phyloP scores from a whole-genome alignment of 2,329 filamentous ascomycete species.

The Trichophyton equinum region DNA sequence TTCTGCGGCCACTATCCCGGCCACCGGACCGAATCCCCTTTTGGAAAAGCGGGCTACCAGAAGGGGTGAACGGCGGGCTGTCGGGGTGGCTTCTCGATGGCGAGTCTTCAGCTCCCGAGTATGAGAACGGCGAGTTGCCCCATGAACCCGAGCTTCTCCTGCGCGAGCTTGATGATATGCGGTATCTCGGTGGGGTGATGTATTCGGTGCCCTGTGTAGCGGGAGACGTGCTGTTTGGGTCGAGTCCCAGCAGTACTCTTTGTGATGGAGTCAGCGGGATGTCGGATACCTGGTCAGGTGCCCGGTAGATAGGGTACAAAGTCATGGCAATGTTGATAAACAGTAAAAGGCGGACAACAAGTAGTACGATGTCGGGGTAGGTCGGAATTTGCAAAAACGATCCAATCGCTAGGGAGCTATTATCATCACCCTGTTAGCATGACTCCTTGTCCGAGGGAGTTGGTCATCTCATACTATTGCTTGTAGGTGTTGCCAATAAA shows the following conservation, averaged over 20 bases:
- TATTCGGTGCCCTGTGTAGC: conserved; percentile 57
- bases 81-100: conserved; percentile 22
- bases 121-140: conserved; percentile 28
- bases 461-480: conserved; percentile 21
- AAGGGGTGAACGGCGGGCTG: conserved; percentile 43
- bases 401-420: conserved; percentile 26
- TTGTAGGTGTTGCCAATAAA: conserved; percentile 30
- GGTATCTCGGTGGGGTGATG: conserved; percentile 77
- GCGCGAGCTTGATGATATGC: conserved; percentile 53
- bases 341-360: conserved; percentile 50
- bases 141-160: conserved; percentile 30
- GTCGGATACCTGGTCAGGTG: conserved; percentile 67
- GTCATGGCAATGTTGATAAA: conserved; percentile 59
- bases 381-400: conserved; percentile 24
- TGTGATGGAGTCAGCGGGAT: conserved; percentile 86
- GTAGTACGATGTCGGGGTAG: conserved; percentile 36
- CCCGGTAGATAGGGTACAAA: conserved; percentile 57
- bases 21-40: conserved; percentile 46
- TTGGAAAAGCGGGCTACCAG: conserved; percentile 49
- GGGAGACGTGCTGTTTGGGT: conserved; percentile 52
- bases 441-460: too few relatives aligned
- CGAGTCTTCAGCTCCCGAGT: conserved; percentile 27
- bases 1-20: conserved; percentile 37
- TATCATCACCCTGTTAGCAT: conserved; percentile 12
- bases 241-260: conserved; percentile 69